Base-by-base conservation (phyloP, 2,329 filamentous ascomycete species). In the Sordariomycetes sp. region DNA sequence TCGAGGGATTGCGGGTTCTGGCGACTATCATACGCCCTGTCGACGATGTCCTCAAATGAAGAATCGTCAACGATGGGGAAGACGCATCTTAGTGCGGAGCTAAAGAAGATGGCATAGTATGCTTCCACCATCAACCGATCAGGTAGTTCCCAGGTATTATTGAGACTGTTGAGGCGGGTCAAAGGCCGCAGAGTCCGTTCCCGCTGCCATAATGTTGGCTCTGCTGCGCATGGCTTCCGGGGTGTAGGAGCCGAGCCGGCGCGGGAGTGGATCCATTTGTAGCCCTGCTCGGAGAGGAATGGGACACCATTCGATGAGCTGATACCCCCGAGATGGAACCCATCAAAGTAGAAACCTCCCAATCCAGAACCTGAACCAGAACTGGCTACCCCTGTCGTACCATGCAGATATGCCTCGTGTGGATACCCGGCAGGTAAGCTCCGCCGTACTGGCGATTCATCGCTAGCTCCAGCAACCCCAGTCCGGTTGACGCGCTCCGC, bases 21-120 rank as follows among this genome's bases (percentile, higher is more conserved):
- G 20, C 45, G 22, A 13, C 10, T 24, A 20, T 55, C 42, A 24
- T 62, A 60, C 2, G 61, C 61, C 34, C 52, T 53, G 0, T 39
- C 32, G 13, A 62, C 42, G 1, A 55, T 62, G 22, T 42, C 36
- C 1, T 52, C 24, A 13, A 61, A 50, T 7, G 61, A 56, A 10
- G 17, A n/a, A 6, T 35, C 25, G 39, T 60, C 59, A 34, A 62
- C 22, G 45, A 50, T 24, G 45, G 45, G 45, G 51, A 24, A 59
- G 20, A 55, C 22, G 42, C 39, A 17, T 55, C 55, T 39, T 20
- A 50, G 45, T 6, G 45, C 5, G 20, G 58, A 57, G 5, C 25
- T 20, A 10, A 55, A 39, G 42, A 59, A 59, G 3, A 52, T 22
- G n/a, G 32, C 10, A 15, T 36, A 34, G 6, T 55, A 39, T 13